Evolutionary conservation across 202 grass and related monocot genomes (phyloP).

Genomic region (Elaeis oleifera): DNA sequence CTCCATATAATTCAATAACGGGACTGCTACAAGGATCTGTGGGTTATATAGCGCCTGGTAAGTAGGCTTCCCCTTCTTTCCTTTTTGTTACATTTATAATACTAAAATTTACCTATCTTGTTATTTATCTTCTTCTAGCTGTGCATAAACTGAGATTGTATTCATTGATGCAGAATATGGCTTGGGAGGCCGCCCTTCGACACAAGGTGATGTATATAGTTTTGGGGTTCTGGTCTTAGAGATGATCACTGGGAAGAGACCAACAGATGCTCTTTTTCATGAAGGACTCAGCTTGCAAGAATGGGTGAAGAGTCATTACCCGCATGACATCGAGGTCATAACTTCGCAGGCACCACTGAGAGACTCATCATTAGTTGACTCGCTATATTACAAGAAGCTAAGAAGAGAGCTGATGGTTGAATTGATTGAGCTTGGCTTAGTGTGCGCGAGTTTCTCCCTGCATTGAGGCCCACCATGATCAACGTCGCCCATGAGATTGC

Average conservation of each 20-base stretch:
- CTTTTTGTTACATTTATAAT: too few relatives aligned
- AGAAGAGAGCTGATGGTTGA: slow-evolving; percentile 32
- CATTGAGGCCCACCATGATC: slow-evolving; percentile 55
- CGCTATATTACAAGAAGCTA: slow-evolving; percentile 31
- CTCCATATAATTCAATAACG: slow-evolving; percentile 39
- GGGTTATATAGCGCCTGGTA: slow-evolving; percentile 95
- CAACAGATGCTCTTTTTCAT: slow-evolving; percentile 71
- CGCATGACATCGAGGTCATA: slow-evolving; percentile 41
- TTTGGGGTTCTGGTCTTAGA: slow-evolving; percentile 82
- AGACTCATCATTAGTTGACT: slow-evolving; percentile 17
- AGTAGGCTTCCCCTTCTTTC: not conserved
- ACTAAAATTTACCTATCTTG: too few relatives aligned
- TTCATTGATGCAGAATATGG: slow-evolving; percentile 69
- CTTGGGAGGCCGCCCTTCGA: slow-evolving; percentile 62
- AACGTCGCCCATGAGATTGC: slow-evolving; percentile 60
- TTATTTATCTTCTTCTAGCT: not conserved
- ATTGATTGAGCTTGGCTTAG: slow-evolving; percentile 69
- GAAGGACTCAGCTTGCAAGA: slow-evolving; percentile 83
- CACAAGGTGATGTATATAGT: slow-evolving; percentile 90
- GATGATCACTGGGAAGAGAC: slow-evolving; percentile 73
- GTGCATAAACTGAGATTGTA: not conserved
- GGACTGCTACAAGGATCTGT: slow-evolving; percentile 64
- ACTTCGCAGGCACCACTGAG: slow-evolving; percentile 26
- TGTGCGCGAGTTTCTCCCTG: slow-evolving; percentile 63
- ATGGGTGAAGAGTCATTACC: slow-evolving; percentile 65